Percentiles rank a stretch among this genome's conserved stretches.
phyloP scores from a whole-genome alignment of 768 basidiomycete genomes.

The Suillus americanus region DNA sequence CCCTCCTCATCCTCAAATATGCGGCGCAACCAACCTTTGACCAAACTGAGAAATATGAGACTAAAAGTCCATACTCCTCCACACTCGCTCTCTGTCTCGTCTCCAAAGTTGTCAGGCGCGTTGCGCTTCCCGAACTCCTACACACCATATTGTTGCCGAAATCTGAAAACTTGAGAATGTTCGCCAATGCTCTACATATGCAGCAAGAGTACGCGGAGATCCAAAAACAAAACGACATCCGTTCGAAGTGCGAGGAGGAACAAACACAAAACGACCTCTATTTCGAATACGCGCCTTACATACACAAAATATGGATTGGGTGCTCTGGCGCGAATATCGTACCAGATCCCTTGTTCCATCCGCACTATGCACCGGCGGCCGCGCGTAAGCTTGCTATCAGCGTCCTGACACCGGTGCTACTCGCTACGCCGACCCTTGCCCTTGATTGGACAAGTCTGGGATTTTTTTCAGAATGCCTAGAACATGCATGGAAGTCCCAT shows the following conservation, averaged over 20 bases:
- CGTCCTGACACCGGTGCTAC: conserved; percentile 7
- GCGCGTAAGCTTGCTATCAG: conserved; percentile 21
- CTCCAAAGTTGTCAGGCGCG: conserved; percentile 31
- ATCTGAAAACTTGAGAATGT: conserved; percentile 10
- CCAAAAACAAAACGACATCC: not conserved
- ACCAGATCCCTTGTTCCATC: conserved; percentile 15
- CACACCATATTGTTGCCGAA: conserved; percentile 35
- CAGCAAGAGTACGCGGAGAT: conserved; percentile 18
- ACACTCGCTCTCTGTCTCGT: conserved; percentile 34
- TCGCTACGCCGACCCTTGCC: conserved; percentile 23
- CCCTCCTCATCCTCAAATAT: conserved; percentile 33
- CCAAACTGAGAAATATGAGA: not conserved
- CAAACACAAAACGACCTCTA: conserved; percentile 20
- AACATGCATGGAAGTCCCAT: conserved; percentile 5
- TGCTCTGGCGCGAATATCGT: conserved; percentile 8
- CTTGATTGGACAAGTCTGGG: conserved; percentile 30
- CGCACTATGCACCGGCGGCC: not conserved
- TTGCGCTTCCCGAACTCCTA: conserved; percentile 39
- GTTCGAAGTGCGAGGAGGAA: not conserved
- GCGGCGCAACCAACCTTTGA: conserved; percentile 25
- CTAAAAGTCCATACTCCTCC: conserved; percentile 17
- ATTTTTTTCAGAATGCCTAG: conserved; percentile 35
- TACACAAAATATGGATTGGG: conserved; percentile 38
- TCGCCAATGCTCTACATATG: conserved; percentile 31
- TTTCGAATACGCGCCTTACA: conserved; percentile 30